Evolutionary conservation across 305 asterid genomes (phyloP).

Genomic region (Lippia alba): DNA sequence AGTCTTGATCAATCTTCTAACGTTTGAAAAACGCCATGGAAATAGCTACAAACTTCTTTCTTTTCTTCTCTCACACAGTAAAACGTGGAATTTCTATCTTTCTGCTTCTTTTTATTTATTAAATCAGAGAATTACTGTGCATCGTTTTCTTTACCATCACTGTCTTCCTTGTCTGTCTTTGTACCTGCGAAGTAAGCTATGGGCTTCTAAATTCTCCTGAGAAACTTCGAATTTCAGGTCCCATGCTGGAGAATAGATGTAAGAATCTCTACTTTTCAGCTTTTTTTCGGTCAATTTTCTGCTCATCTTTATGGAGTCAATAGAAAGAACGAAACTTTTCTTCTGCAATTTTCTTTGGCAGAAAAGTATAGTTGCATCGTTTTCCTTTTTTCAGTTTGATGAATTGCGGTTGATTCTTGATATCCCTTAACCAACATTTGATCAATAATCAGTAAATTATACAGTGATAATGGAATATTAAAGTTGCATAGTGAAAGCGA

Average conservation of each 20-base stretch:
- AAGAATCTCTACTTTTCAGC: not conserved
- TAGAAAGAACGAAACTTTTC: not conserved
- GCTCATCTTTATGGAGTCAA: not conserved
- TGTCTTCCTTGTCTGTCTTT: not conserved
- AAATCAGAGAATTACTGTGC: not conserved
- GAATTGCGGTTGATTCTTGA: no score
- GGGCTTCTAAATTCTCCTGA: not conserved
- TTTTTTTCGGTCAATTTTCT: not conserved
- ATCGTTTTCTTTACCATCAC: not conserved
- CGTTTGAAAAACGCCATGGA: not conserved
- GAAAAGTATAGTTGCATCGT: no score
- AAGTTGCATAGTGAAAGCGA: no score
- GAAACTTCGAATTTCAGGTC: not conserved
- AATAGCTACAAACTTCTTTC: conserved; percentile 17
- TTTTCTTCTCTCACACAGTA: not conserved
- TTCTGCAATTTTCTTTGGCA: not conserved
- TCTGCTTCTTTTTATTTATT: not conserved
- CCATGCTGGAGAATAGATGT: conserved; percentile 8
- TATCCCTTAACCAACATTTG: not conserved
- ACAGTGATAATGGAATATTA: not conserved
- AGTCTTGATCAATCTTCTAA: conserved; percentile 4
- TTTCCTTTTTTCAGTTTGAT: no score
- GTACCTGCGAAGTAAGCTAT: not conserved
- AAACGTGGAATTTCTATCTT: not conserved
- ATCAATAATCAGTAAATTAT: not conserved